Base-by-base conservation (phyloP, 805 yeast genomes). In the Saccharomycopsis vini region DNA sequence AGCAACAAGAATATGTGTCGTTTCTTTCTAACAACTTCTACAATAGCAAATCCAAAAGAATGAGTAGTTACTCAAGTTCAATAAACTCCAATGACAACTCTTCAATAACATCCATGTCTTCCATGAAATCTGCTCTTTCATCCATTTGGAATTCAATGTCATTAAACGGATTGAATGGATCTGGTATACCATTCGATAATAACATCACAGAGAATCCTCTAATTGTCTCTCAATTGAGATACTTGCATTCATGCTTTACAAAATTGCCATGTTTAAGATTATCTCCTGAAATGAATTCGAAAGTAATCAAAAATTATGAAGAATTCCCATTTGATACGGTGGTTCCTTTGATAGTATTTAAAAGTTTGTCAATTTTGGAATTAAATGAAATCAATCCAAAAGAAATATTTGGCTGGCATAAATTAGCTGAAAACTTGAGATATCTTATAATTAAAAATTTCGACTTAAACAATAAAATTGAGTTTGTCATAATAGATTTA, bases 241-340 rank as follows among this genome's bases (percentile, higher is more conserved):
- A 79, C 58, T 56, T 79, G 23, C 74, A 76, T 55, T 70, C 79
- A 15, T 77, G 81, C 3, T 79, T 79, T 57, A 73, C 82, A 3
- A 78, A 78, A 50, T 62, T 79, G 22, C 85, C 86, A 0, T 77
- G 84, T 55, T 64, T 79, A 40, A 62, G 81, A 29, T 56, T 79
- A 44, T 72, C 79, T 10, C 79, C 80, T 9, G 80, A 76, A 49
- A 67, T 75, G 5, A 75, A 75, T 49, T 72, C 80, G 15, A 71
- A 67, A 49, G 61, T 75, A 36, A 78, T 79, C 23, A 69, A 66
- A 40, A 77, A 79, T 2, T 79, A 77, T 56, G 83, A 79, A 53
- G 85, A 79, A 55, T 79, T 73, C 55, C 86, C 85, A 0, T 78
- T 80, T 56, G 86, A 79, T 54, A 77, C 84, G 3, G 71, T 81